Evolutionary conservation across 1,284 basidiomycete species (phyloP), one percentile per base, ranked within the genome.

Genomic region (Papiliotrema terrestris): DNA sequence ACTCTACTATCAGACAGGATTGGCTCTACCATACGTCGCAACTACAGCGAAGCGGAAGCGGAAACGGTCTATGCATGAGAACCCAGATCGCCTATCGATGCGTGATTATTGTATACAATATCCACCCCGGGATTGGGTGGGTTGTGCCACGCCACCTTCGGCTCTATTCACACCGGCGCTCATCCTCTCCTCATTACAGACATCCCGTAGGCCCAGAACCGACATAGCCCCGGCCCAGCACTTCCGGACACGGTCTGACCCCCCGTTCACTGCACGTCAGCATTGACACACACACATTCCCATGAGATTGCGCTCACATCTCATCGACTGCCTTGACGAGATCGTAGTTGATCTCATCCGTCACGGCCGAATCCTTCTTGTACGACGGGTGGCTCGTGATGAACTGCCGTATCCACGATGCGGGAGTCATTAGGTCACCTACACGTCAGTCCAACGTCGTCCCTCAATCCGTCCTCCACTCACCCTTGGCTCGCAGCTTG

Each of bases 331-430:
- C 88, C 49, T 86, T 82, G 73, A 97, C 82, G 41, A 98, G 82
- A 76, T 98, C 96, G 72, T 94, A 96, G 71, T 95, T 97, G 72
- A 98, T 91, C 77, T 89, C 86, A 69, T 91, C 84, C 49, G 81
- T 87, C 23, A 99, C 89, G 36, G 89, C 86, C 42, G 92, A 96
- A 77, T 98, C 93, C 51, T 84, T 82, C 75, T 89, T 88, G 80
- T 99, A 99, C 20, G 80, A 83, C 3, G 93, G 90, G 75, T 99
- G 96, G 1, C 84, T 82, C 20, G 85, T 84, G 45, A 99, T 88
- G 74, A 96, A 98, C 46, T 89, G 81, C 26, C 96, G 84, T 55
- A 97, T 93, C 91, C 91, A 99, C 8, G 85, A 85, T 2, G 96
- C 96, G 1, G 91, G 84, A 0, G 96, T 98, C 68, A 86, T 76